Percentiles rank a stretch among this genome's conserved stretches.
Evolutionary conservation across 2,329 filamentous ascomycete genomes (phyloP).

Genomic region (Ciborinia camelliae): DNA sequence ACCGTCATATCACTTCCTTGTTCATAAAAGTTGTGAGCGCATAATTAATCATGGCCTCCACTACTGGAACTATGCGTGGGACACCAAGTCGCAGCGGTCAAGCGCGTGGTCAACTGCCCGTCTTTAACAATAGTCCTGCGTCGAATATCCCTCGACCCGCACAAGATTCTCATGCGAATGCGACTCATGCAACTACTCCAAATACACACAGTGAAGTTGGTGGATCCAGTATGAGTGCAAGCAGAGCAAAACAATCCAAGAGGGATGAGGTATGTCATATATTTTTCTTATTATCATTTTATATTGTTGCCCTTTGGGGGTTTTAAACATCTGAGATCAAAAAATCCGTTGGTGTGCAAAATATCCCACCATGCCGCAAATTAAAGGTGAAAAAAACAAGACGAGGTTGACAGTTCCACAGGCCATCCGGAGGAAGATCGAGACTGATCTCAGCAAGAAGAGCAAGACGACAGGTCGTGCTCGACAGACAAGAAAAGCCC

Average conservation of each 20-base stretch:
- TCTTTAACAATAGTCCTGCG: conserved; percentile 58
- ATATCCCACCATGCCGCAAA: conserved; percentile 17
- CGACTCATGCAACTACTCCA: conserved; percentile 39
- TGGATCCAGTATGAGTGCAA: conserved; percentile 77
- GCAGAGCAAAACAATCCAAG: conserved; percentile 93
- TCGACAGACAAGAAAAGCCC: conserved; percentile 85
- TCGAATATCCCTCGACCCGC: conserved; percentile 73
- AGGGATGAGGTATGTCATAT: conserved; percentile 81
- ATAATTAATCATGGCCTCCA: conserved; percentile 34
- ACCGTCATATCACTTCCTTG: too few species aligned
- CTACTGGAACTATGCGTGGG: conserved; percentile 58
- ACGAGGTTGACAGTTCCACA: conserved; percentile 41
- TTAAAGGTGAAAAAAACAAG: conserved; percentile 16
- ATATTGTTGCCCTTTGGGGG: neutral
- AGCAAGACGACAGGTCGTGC: conserved; percentile 75
- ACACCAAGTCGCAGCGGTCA: conserved; percentile 60
- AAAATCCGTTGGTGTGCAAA: neutral
- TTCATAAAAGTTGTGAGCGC: conserved; percentile 17
- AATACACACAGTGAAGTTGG: conserved; percentile 49
- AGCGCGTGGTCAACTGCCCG: conserved; percentile 54
- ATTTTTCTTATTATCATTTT: neutral
- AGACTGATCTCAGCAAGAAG: conserved; percentile 97
- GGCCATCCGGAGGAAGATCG: conserved; percentile 96
- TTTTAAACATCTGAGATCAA: neutral
- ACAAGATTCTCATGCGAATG: conserved; percentile 53